Conservation (phyloP, 768 basidiomycete species). For the Termitomyces sp. region DNA sequence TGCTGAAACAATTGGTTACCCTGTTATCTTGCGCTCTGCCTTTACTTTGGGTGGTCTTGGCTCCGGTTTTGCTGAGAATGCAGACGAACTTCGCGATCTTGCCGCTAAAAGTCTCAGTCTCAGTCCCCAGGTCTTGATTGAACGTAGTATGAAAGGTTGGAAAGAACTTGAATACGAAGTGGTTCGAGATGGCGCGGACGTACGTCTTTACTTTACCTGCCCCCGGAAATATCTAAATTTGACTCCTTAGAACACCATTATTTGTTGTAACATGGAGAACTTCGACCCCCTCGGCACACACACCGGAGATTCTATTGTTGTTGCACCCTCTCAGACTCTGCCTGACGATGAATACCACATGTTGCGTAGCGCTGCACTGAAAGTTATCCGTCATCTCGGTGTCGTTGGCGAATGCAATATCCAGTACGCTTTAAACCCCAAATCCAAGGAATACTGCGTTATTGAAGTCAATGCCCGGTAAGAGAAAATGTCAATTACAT, state of each 20-base stretch:
- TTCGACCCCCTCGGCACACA: constrained; percentile 99
- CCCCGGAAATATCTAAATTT: constrained; percentile 5
- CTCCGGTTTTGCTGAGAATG: constrained; percentile 93
- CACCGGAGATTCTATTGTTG: constrained; percentile 98
- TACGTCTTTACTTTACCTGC: constrained; percentile 33
- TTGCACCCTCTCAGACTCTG: constrained; percentile 95
- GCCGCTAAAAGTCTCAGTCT: constrained; percentile 87
- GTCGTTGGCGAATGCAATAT: constrained; percentile 96
- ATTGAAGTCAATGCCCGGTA: constrained; percentile 97
- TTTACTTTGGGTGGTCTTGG: constrained; percentile 98
- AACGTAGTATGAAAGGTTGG: constrained; percentile 99
- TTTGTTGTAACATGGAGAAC: constrained; percentile 99
- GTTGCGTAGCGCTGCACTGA: constrained; percentile 96
- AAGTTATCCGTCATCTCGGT: constrained; percentile 87
- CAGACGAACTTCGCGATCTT: constrained; percentile 91
- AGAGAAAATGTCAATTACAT: constrained; percentile 16
- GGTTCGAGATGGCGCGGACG: constrained; percentile 95
- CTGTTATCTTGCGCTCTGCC: constrained; percentile 93
- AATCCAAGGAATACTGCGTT: constrained; percentile 90
- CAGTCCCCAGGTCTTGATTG: constrained; percentile 93
- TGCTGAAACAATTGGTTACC: constrained; percentile 90
- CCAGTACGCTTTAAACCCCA: constrained; percentile 96
- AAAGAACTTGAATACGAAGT: constrained; percentile 99
- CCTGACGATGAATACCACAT: constrained; percentile 99
- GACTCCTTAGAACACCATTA: constrained; percentile 82